These are phyloP conservation scores for Ramichloridium luteum DNA, from an alignment of 2,329 filamentous ascomycete species.

Conservation along the genomic window DNA sequence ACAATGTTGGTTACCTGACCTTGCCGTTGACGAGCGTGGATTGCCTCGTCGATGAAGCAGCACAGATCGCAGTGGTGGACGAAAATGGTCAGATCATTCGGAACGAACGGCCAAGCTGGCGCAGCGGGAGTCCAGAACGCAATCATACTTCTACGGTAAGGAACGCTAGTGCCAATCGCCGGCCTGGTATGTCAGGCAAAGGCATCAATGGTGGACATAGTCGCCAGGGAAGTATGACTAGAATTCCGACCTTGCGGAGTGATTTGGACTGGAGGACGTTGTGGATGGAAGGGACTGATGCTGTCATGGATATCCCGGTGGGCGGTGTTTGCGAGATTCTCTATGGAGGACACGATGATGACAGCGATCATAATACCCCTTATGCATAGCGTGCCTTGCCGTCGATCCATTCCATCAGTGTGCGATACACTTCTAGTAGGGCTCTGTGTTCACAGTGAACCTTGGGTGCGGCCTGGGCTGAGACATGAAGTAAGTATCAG, in stretches of 20 bases:
- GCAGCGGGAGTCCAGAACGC: conserved; percentile 15
- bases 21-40: conserved; percentile 67
- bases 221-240: conserved; percentile 24
- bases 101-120: conserved; percentile 20
- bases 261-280: conserved; percentile 62
- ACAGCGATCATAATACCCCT: too few relatives aligned
- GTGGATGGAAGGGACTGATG: conserved; percentile 90
- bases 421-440: too few relatives aligned
- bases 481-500: too few relatives aligned
- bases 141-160: conserved; percentile 3
- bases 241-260: conserved; percentile 14
- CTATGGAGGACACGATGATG: conserved; percentile 46
- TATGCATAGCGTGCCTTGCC: too few relatives aligned
- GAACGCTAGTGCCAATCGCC: neutral
- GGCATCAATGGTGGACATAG: conserved; percentile 25
- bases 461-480: too few relatives aligned
- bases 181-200: conserved; percentile 23
- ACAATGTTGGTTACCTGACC: conserved; percentile 83
- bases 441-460: too few relatives aligned
- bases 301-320: conserved; percentile 91
- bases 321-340: conserved; percentile 90
- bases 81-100: conserved; percentile 46
- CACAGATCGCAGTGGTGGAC: conserved; percentile 73
- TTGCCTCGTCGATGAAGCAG: conserved; percentile 83
- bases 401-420: too few relatives aligned